Evolutionary conservation across 2,329 filamentous ascomycete species (phyloP), one percentile per base, ranked within the genome.

Genomic region (Hirsutella minnesotensis): DNA sequence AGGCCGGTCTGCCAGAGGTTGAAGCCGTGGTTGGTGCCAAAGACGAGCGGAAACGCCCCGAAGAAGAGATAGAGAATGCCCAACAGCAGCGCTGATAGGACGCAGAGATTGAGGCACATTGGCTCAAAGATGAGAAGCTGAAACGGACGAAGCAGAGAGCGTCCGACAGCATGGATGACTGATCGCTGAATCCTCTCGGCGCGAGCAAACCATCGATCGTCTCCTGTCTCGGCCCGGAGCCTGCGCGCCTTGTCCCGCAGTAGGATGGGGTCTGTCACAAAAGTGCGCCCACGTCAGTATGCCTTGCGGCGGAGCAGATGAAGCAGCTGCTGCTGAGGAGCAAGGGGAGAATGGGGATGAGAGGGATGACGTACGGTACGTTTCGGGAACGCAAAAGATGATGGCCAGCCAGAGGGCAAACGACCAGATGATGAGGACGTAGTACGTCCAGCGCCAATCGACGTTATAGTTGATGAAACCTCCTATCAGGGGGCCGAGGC

Each of bases 1-100:
- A 92, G 65, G n/a, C 88, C 89, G 10, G 77, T 70, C 61, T 94
- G 83, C 70, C 83, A 92, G 10, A 87, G 67, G 42, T 77, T 78
- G 65, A 95, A 88, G 18, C 75, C 79, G 58, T 94, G 83, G 38
- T 83, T 79, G 37, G 72, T 75, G 21, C 70, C 60, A 56, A 95
- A 95, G 15, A 95, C 79, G 37, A 94, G 67, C 5, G 83, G 76
- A 54, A 95, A 94, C 0, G 88, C 87, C 18, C 87, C 87, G 58
- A 94, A 94, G 67, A 94, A 94, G 33, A 95, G 76, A 57, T 95
- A 95, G 3, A 95, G 66, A 37, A 94, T 83, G 5, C 88, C 89
- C 8, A 95, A 70, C n/a, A 95, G 67, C 42, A 95, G 77, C 33
- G 87, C 86, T 1, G 85, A 86, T 52, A 89, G 84, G 19, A 92